phyloP scores from a whole-genome alignment of 179 eudicot genomes.

The Spinacia oleracea region DNA sequence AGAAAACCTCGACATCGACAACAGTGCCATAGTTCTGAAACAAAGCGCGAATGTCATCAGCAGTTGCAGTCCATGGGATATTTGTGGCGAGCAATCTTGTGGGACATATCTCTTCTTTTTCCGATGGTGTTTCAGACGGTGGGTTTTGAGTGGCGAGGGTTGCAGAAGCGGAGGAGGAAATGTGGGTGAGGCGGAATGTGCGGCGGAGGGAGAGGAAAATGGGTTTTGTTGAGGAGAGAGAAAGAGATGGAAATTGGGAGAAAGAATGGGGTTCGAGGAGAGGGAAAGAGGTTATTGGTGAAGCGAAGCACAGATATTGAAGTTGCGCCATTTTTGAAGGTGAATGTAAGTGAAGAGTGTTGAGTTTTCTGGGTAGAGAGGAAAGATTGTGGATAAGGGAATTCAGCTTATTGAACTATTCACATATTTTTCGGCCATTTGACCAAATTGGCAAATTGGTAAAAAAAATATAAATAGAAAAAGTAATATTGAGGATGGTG shows the following conservation, averaged over 20 bases:
- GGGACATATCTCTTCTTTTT: constrained; percentile 36
- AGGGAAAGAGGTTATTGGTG: constrained; percentile 12
- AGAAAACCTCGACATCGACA: constrained; percentile 63
- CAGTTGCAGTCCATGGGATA: constrained; percentile 71
- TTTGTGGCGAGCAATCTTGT: constrained; percentile 75
- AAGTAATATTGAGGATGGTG: too few relatives aligned
- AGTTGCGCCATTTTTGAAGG: constrained; percentile 44
- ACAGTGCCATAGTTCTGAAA: constrained; percentile 77
- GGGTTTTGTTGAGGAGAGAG: constrained; percentile 23
- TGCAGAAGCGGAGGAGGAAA: constrained; percentile 31
- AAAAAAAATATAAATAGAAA: too few relatives aligned
- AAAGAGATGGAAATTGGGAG: constrained; percentile 17
- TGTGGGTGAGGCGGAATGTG: constrained; percentile 22
- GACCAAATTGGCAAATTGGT: too few relatives aligned
- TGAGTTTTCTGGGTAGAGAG: not conserved
- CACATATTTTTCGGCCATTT: too few relatives aligned
- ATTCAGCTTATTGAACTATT: too few relatives aligned
- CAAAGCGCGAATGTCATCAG: constrained; percentile 69
- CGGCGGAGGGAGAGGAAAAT: constrained; percentile 21
- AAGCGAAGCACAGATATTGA: constrained; percentile 29
- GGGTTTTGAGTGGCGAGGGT: constrained; percentile 27
- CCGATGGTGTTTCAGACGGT: constrained; percentile 17
- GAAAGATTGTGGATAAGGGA: not conserved
- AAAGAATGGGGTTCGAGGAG: not conserved
- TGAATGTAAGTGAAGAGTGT: not conserved